phyloP scores from a whole-genome alignment of 208 protist genomes.

The Acanthamoeba divionensis region DNA sequence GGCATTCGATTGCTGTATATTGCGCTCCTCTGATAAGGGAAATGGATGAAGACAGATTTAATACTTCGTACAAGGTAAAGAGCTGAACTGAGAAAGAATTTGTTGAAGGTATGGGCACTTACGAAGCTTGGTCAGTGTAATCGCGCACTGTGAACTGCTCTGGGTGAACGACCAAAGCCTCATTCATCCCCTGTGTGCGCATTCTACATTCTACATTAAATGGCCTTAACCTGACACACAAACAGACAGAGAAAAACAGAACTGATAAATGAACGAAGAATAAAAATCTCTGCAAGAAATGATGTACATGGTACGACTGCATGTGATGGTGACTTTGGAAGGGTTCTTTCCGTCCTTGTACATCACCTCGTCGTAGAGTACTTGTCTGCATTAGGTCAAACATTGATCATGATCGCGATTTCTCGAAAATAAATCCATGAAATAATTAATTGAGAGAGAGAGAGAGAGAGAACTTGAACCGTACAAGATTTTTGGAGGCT shows the following conservation, averaged over 20 bases:
- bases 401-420: too few relatives aligned
- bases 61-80: background rate
- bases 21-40: background rate
- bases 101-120: background rate
- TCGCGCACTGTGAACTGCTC: constrained; percentile 1
- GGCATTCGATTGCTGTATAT: background rate
- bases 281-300: background rate
- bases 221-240: background rate
- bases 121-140: background rate
- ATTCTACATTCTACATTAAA: background rate
- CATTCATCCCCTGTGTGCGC: background rate
- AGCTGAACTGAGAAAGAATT: background rate
- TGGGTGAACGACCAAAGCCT: constrained; percentile 6
- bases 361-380: constrained; percentile 2
- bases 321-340: constrained; percentile 13
- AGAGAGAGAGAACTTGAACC: background rate
- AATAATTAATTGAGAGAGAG: background rate
- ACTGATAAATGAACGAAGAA: background rate
- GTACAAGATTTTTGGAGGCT: constrained; percentile 1
- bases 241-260: background rate
- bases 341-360: constrained; percentile 7
- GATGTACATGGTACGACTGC: background rate
- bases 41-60: background rate
- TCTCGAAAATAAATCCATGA: too few relatives aligned
- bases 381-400: background rate